Base-by-base conservation (phyloP, 2,329 filamentous ascomycete species). In the Paecilomyces fulvus region DNA sequence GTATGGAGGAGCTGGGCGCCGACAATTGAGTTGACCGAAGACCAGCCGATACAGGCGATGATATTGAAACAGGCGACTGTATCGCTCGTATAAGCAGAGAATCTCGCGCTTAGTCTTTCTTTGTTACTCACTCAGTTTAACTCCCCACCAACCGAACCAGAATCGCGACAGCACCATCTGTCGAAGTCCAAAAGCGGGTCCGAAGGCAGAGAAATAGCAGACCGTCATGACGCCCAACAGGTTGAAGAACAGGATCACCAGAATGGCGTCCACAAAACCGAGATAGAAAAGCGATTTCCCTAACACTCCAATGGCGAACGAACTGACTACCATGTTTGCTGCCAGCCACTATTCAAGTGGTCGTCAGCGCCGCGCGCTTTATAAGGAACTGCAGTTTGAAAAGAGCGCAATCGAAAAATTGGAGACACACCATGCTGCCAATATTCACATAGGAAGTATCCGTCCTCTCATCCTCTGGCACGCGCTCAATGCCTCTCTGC, bases 121-220 rank as follows among this genome's bases (percentile, higher is more conserved):
- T 14, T 30, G 12, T 49, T 14, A 75, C 79, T 70, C 73, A 86
- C 84, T 82, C 62, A 89, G 70, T 70, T 87, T 88, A 30, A 84
- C 83, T n/a, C 80, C 80, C 61, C 82, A 85, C 72, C 83, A 89
- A 8, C 88, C 88, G 68, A 90, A 91, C 73, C 80, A 91, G 73
- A 87, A 91, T 33, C 88, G 79, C 10, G 86, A 85, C n/a, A 92
- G 77, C 1, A 91, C 86, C 85, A 92, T 90, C 67, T 91, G 89
- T 55, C 89, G 83, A 60, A 91, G 77, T 3, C 88, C 89, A 61
- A 90, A 90, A 8, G 76, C 75, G 2, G 89, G 85, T 2, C 89
- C 88, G 66, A 91, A 90, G 17, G 83, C 88, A 1, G 86, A 88
- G 77, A 91, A 91, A 73, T 86, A 90, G 66, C 83, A 87, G 14